phyloP scores from a whole-genome alignment of 225 moss, liverwort and hornwort species.

The Physcomitrium patens region DNA sequence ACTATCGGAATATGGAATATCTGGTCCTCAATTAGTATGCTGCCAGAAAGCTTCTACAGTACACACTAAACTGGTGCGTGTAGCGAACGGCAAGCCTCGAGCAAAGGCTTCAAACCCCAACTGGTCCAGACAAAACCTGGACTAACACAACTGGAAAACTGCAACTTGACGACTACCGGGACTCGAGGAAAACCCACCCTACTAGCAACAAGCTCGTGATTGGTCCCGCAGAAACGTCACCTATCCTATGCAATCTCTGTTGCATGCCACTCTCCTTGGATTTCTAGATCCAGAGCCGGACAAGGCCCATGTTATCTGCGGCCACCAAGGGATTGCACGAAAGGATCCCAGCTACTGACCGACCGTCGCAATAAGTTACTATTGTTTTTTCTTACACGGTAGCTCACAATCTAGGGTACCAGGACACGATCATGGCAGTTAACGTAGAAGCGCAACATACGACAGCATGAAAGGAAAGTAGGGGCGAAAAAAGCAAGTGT shows the following conservation, averaged over 20 bases:
- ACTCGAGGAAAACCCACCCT: too few species aligned
- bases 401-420: not conserved
- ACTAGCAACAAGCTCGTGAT: not conserved
- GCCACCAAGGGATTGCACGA: not conserved
- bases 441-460: not conserved
- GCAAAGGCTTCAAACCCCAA: not conserved
- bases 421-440: constrained; percentile 1
- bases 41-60: not conserved
- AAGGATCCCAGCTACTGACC: not conserved
- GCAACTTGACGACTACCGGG: not conserved
- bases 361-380: not conserved
- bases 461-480: not conserved
- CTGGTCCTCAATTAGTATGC: constrained; percentile 18
- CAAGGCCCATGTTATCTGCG: constrained; percentile 9
- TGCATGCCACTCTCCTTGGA: constrained; percentile 3
- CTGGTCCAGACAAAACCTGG: too few species aligned
- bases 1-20: not conserved
- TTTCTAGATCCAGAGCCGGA: constrained; percentile 23
- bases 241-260: not conserved
- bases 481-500: not conserved
- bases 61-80: not conserved
- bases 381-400: not conserved
- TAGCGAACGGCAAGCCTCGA: not conserved
- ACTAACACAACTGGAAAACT: constrained; percentile 8
- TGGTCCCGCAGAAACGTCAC: not conserved